Base-by-base conservation (phyloP, 2,329 filamentous ascomycete species). In the Trichoderma pleuroti region DNA sequence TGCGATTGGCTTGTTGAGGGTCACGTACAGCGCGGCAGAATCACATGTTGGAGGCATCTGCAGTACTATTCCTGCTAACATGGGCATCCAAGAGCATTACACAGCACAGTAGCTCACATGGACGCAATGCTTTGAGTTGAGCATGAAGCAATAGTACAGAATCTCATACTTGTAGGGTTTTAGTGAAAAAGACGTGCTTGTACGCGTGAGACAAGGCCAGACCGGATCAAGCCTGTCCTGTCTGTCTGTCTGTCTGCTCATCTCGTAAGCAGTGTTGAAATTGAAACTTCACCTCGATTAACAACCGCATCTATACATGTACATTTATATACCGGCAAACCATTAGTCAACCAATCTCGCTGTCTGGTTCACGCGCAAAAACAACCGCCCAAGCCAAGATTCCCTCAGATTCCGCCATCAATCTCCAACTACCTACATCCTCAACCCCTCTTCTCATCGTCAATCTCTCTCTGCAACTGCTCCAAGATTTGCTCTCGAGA, bases 391-490 rank as follows among this genome's bases (percentile, higher is more conserved):
- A 54, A 68, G 12, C 21, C 26, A 61, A 68, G 2, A 16, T 60
- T 18, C 14, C 26, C 57, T 28, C 56, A 21, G 10, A 18, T 21
- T 12, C 59, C 39, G 18, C 34, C 28, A 30, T 12, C 9, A 16
- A 59, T 12, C 84, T 24, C 46, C 52, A 18, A 3, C 9, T 10
- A 30, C 4, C 7, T 11, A n/a, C n/a, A n/a, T n/a, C n/a, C 85
- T 80, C 84, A 82, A 72, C 85, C 83, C 71, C 84, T 83, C 85
- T 92, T 96, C 86, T 95, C 94, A 26, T 93, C 91, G 77, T 98
- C 94, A 81, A 98, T 92, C 82, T 98, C 90, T 78, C 89, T 86
- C 81, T 89, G 88, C 78, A 98, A 79, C 79, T 93, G 91, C 61
- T 92, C 89, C 76, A 99, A 83, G 34, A 91, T 88, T 74, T 91